A percentile compares a stretch with the other conserved stretches of the same genome.
Evolutionary conservation across 78 protist species (phyloP).

Genomic region (Creolimax fragrantissima): DNA sequence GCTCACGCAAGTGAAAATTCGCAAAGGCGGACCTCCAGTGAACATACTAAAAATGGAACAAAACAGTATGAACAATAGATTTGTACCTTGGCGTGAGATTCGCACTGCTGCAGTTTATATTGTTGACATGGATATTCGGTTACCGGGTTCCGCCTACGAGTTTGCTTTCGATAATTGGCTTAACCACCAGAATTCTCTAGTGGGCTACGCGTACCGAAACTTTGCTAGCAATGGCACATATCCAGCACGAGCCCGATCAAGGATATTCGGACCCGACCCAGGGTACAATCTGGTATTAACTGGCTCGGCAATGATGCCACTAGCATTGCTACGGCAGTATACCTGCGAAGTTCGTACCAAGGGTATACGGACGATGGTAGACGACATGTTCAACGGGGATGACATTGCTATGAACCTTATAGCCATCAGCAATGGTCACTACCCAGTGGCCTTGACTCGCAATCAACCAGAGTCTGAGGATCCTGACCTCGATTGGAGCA

Average conservation of each 20-base stretch:
- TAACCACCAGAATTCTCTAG: not conserved
- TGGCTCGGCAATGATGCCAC: not conserved
- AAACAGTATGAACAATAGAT: not conserved
- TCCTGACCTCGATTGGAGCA: not conserved
- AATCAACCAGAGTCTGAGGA: not conserved
- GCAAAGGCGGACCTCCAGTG: not conserved
- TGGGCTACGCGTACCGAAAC: not conserved
- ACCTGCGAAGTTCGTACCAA: not conserved
- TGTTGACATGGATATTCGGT: not conserved
- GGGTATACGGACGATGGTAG: not conserved
- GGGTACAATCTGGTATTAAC: not conserved
- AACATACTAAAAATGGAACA: not conserved
- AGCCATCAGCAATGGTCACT: not conserved
- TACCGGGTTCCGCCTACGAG: not conserved
- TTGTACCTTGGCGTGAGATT: not conserved
- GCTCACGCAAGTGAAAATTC: not conserved
- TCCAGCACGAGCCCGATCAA: not conserved
- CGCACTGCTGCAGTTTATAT: not conserved
- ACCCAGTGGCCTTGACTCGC: not conserved
- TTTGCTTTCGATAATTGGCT: not conserved
- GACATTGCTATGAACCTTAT: not conserved
- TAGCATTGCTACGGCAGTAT: not conserved
- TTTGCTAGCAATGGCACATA: not conserved
- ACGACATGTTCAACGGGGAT: not conserved
- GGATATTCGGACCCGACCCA: not conserved